phyloP scores from a whole-genome alignment of 1,284 basidiomycete genomes.

The Retiboletus flavoniger region DNA sequence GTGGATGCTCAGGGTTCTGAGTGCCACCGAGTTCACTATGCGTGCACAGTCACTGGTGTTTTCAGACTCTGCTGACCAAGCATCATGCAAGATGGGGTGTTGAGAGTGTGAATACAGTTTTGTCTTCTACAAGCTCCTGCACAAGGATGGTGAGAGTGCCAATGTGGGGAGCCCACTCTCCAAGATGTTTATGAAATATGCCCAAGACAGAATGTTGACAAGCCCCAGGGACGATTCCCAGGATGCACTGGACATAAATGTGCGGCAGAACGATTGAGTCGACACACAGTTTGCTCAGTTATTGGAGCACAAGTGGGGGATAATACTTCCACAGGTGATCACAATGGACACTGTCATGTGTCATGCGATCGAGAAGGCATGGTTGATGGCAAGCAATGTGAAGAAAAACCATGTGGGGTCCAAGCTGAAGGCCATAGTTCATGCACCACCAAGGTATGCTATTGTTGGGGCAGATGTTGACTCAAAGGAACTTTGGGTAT shows the following conservation, averaged over 20 bases:
- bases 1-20: conserved; percentile 85
- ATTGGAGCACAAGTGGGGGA: conserved; percentile 65
- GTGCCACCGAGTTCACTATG: conserved; percentile 35
- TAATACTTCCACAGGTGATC: conserved; percentile 95
- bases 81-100: conserved; percentile 45
- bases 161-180: conserved; percentile 93
- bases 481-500: conserved; percentile 99
- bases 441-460: conserved; percentile 88
- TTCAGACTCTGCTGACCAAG: conserved; percentile 59
- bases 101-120: conserved; percentile 43
- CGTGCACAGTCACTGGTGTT: conserved; percentile 47
- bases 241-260: conserved; percentile 89
- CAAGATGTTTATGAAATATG: conserved; percentile 87
- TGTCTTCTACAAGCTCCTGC: conserved; percentile 89
- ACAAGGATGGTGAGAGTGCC: conserved; percentile 91
- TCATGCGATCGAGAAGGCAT: conserved; percentile 96
- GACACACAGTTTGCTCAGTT: conserved; percentile 47
- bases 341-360: conserved; percentile 99
- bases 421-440: conserved; percentile 97
- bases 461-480: conserved; percentile 99
- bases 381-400: conserved; percentile 97
- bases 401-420: conserved; percentile 97
- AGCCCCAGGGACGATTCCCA: conserved; percentile 78
- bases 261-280: conserved; percentile 66
- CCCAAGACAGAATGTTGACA: conserved; percentile 82